Conservation (phyloP, 495 filamentous ascomycete genomes). For the Podospora bellae-mahoneyi region DNA sequence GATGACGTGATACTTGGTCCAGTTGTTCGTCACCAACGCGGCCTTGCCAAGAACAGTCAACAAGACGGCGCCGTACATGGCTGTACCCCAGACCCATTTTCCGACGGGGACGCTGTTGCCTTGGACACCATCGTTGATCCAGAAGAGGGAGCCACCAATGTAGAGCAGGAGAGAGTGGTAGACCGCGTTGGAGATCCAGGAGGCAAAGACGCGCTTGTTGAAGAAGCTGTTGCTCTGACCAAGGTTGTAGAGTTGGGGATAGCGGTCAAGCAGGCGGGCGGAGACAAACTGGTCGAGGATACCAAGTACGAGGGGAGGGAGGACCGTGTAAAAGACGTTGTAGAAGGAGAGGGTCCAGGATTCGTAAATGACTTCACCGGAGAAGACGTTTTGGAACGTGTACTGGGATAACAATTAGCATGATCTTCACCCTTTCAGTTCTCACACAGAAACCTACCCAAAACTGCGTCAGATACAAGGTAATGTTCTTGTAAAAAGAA, state of each 20-base stretch:
- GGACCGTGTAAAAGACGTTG: conserved; percentile 96
- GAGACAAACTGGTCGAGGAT: conserved; percentile 98
- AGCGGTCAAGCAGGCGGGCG: conserved; percentile 91
- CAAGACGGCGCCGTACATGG: conserved; percentile 85
- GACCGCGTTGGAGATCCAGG: conserved; percentile 90
- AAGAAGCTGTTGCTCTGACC: conserved; percentile 93
- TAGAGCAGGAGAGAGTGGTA: conserved; percentile 95
- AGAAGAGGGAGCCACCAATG: conserved; percentile 76
- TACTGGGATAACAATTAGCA: conserved; percentile 58
- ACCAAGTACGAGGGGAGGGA: conserved; percentile 91
- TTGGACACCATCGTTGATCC: conserved; percentile 70
- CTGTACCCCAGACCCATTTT: conserved; percentile 97
- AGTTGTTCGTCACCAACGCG: conserved; percentile 90
- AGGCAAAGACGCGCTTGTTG: conserved; percentile 82
- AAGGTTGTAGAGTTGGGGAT: conserved; percentile 92
- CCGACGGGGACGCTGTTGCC: conserved; percentile 74
- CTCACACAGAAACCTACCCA: conserved; percentile 60
- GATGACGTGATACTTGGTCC: conserved; percentile 97
- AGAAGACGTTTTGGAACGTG: conserved; percentile 97
- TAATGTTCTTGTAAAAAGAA: conserved; percentile 99
- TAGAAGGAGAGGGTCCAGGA: conserved; percentile 99
- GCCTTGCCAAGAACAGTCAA: conserved; percentile 94
- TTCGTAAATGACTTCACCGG: conserved; percentile 97
- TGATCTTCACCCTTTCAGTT: not conserved
- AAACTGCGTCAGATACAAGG: conserved; percentile 98